Conservation (phyloP, 2,329 filamentous ascomycete species). For the Fusarium miscanthi region DNA sequence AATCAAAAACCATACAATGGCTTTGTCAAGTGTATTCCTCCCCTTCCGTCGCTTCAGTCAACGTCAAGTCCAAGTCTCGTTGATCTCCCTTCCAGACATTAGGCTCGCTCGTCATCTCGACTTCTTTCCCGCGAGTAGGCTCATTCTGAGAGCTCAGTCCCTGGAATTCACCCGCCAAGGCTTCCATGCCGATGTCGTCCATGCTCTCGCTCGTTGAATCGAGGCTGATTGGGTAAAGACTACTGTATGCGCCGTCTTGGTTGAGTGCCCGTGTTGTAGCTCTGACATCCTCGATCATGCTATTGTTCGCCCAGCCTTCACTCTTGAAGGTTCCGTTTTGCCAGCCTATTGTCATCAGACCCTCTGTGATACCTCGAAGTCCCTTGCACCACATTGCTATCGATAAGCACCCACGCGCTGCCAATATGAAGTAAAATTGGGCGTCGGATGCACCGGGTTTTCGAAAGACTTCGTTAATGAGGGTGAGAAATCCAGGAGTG, state of each 20-base stretch:
- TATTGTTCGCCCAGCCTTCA: neutral
- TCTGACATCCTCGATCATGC: constrained; percentile 6
- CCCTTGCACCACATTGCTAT: constrained; percentile 24
- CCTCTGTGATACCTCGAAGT: constrained; percentile 3
- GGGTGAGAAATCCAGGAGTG: neutral
- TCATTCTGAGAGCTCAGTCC: neutral
- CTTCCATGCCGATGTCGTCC: constrained; percentile 15
- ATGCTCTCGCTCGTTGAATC: constrained; percentile 10
- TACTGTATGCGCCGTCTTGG: neutral
- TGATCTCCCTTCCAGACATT: constrained; percentile 11
- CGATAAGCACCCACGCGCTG: neutral
- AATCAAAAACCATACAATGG: neutral
- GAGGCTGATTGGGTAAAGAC: constrained; percentile 14
- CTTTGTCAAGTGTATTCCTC: neutral
- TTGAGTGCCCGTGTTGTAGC: neutral
- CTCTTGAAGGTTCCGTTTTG: constrained; percentile 9
- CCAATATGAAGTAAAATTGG: constrained; percentile 10
- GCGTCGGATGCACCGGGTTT: neutral
- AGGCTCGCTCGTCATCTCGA: neutral
- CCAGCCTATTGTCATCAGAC: constrained; percentile 11
- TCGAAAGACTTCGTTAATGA: constrained; percentile 13
- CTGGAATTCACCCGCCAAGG: neutral
- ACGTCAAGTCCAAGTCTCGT: constrained; percentile 8
- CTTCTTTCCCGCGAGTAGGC: neutral
- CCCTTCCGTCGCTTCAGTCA: constrained; percentile 23